These are phyloP conservation scores for Fusarium proliferatum DNA, from an alignment of 2,329 filamentous ascomycete genomes.

Conservation along the genomic window DNA sequence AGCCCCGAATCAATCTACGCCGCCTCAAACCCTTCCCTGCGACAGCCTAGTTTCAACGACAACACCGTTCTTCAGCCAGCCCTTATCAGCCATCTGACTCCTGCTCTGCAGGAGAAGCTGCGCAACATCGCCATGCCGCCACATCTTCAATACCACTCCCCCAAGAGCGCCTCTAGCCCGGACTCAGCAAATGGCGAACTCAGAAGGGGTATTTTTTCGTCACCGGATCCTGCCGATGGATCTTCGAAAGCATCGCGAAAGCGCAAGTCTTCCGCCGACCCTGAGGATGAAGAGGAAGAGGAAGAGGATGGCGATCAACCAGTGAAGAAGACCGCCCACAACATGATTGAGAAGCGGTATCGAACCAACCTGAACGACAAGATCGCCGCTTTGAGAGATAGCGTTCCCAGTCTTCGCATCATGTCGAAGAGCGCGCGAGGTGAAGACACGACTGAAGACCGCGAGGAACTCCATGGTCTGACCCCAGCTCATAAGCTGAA, in stretches of 20 bases:
- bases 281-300: slow-evolving; percentile 65
- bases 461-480: slow-evolving; percentile 79
- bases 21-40: slow-evolving; percentile 40
- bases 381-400: slow-evolving; percentile 90
- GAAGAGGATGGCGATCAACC: slow-evolving; percentile 66
- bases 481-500: slow-evolving; percentile 94
- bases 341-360: slow-evolving; percentile 98
- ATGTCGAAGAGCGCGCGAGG: slow-evolving; percentile 79
- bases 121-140: slow-evolving; percentile 73
- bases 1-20: slow-evolving; percentile 52
- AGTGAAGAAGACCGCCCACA: slow-evolving; percentile 92
- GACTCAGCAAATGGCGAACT: slow-evolving; percentile 63
- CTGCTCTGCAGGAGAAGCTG: slow-evolving; percentile 69
- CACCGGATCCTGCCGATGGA: slow-evolving; percentile 63
- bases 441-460: slow-evolving; percentile 77
- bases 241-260: slow-evolving; percentile 68
- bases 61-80: slow-evolving; percentile 46
- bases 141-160: slow-evolving; percentile 69
- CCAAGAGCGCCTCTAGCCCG: slow-evolving; percentile 68
- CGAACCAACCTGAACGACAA: slow-evolving; percentile 97
- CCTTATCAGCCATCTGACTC: slow-evolving; percentile 57
- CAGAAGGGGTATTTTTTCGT: slow-evolving; percentile 63
- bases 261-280: slow-evolving; percentile 73
- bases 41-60: slow-evolving; percentile 47
- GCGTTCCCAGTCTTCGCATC: slow-evolving; percentile 88